Percentiles rank a stretch among this genome's conserved stretches.
phyloP scores from a whole-genome alignment of 495 filamentous ascomycete genomes.

The Penicillium daleae region DNA sequence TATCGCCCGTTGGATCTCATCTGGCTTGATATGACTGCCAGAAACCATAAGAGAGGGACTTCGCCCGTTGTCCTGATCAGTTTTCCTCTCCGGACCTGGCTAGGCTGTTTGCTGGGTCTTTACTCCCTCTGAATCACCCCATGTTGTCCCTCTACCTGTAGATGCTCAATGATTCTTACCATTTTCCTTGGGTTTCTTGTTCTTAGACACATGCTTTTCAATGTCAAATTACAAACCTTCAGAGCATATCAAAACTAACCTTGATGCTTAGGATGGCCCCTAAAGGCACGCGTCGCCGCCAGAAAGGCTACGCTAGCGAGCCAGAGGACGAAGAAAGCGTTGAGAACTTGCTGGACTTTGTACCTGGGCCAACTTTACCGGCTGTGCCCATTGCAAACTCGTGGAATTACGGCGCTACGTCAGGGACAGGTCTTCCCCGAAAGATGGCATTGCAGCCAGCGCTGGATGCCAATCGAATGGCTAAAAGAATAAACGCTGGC shows the following conservation, averaged over 20 bases:
- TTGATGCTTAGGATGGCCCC: not conserved
- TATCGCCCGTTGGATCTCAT: not conserved
- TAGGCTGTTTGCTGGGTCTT: not conserved
- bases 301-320: conserved; percentile 6
- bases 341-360: conserved; percentile 19
- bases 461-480: conserved; percentile 30
- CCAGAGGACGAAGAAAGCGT: conserved; percentile 8
- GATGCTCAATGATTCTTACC: not conserved
- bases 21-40: not conserved
- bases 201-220: not conserved
- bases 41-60: not conserved
- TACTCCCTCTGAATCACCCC: not conserved
- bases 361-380: conserved; percentile 27
- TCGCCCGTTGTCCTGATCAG: not conserved
- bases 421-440: conserved; percentile 33
- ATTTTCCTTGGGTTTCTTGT: not conserved
- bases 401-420: conserved; percentile 40
- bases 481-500: conserved; percentile 29
- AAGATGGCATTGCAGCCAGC: conserved; percentile 24
- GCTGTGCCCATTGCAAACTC: conserved; percentile 35
- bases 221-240: not conserved
- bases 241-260: not conserved
- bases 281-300: not conserved
- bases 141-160: not conserved
- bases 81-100: not conserved